Conservation (phyloP, 225 moss, liverwort and hornwort genomes). For the Pseudisothecium myosuroides region DNA sequence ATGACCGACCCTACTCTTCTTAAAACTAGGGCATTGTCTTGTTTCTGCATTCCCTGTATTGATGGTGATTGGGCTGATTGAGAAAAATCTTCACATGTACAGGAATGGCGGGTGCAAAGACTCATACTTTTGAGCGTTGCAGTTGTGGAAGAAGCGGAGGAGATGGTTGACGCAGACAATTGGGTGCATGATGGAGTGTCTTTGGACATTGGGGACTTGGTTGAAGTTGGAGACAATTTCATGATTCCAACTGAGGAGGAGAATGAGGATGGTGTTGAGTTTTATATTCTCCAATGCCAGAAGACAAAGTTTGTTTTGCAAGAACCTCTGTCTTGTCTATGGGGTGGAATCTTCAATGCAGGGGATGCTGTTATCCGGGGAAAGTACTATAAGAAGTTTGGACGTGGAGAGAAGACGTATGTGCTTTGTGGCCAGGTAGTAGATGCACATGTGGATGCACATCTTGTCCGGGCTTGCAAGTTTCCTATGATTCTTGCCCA, state of each 20-base stretch:
- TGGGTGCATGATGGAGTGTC: background rate
- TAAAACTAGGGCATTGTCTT: background rate
- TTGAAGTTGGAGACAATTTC: no score
- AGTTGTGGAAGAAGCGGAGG: background rate
- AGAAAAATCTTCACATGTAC: background rate
- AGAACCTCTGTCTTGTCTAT: no score
- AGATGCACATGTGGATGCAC: background rate
- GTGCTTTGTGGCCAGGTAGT: no score
- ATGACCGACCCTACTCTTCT: background rate
- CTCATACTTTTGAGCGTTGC: background rate
- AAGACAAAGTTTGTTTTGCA: no score
- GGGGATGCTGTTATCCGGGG: no score
- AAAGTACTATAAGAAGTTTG: no score
- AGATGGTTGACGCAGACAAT: background rate
- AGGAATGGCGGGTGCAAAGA: background rate
- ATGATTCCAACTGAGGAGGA: no score
- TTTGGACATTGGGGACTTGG: no score
- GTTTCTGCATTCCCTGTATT: background rate
- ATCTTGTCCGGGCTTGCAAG: background rate
- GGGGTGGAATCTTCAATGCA: no score
- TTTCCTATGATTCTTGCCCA: rapidly evolving
- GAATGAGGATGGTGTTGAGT: no score
- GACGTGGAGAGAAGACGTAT: no score
- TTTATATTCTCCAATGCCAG: no score
- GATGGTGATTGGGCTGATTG: background rate